phyloP scores from a whole-genome alignment of 257 asterid genomes.

The Solanum pinnatisectum region DNA sequence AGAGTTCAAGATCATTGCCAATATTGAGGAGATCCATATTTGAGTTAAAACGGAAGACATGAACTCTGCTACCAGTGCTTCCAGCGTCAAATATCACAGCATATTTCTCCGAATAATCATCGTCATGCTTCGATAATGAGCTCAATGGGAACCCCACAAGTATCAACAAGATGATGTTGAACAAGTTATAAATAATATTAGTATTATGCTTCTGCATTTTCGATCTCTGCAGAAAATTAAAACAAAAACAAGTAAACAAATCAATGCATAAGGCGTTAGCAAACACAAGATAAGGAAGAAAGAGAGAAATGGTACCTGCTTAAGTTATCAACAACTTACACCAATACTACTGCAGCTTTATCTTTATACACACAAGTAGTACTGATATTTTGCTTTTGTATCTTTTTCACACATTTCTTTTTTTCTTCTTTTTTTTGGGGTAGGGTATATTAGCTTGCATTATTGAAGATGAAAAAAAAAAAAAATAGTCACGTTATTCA shows the following conservation, averaged over 20 bases:
- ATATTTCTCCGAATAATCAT: slow-evolving; percentile 7
- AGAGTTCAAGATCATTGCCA: slow-evolving; percentile 73
- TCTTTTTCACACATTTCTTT: not conserved
- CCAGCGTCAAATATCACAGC: slow-evolving; percentile 93
- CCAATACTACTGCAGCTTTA: not conserved
- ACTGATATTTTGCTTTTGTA: not conserved
- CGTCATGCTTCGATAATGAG: not conserved
- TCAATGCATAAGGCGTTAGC: not conserved
- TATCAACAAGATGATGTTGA: not conserved
- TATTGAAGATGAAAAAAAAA: not conserved
- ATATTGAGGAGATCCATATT: slow-evolving; percentile 71
- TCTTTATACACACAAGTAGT: not conserved
- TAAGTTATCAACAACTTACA: not conserved
- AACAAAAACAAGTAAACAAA: not conserved
- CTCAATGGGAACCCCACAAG: not conserved
- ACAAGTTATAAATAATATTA: not conserved
- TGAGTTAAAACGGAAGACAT: slow-evolving; percentile 65
- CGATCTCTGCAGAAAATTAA: not conserved
- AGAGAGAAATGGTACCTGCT: not conserved
- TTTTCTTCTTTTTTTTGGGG: not conserved
- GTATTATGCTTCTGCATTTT: not conserved
- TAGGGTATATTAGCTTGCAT: not conserved
- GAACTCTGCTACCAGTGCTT: slow-evolving; percentile 91
- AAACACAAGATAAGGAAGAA: not conserved
- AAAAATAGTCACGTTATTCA: not conserved